Conservation (phyloP, 768 basidiomycete species). For the Hortiboletus campestris region DNA sequence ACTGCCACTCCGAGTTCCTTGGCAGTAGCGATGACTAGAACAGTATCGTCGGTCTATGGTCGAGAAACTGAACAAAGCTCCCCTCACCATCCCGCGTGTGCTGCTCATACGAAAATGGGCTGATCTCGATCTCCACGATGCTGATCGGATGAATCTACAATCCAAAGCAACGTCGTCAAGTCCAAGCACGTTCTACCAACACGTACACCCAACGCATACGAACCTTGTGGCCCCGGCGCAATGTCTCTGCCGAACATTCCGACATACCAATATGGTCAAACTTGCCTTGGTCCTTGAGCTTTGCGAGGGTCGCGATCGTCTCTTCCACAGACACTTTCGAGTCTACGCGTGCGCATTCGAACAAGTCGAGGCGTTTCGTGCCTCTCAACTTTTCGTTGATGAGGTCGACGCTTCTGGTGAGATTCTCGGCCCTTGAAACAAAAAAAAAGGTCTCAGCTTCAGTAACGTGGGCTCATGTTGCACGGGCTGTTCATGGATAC, state of each 20-base stretch:
- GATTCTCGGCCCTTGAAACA: conserved; percentile 35
- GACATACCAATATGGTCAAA: conserved; percentile 59
- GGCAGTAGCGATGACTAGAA: conserved; percentile 48
- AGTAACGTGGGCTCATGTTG: too few species aligned
- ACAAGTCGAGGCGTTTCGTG: conserved; percentile 59
- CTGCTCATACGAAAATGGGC: conserved; percentile 56
- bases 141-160: conserved; percentile 52
- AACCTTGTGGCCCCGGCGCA: conserved; percentile 38
- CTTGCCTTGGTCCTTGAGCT: conserved; percentile 30
- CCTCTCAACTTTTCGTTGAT: conserved; percentile 47
- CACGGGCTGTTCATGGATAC: too few species aligned
- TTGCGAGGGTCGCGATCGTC: conserved; percentile 40
- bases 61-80: too few species aligned
- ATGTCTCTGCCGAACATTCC: conserved; percentile 49
- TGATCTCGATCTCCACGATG: conserved; percentile 66
- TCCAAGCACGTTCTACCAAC: too few species aligned
- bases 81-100: conserved; percentile 44
- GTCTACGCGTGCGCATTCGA: conserved; percentile 53
- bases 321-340: conserved; percentile 45
- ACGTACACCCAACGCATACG: background rate
- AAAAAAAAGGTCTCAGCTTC: too few species aligned
- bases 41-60: too few species aligned
- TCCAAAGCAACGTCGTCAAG: too few species aligned
- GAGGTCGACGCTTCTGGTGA: conserved; percentile 45
- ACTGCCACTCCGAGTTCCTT: conserved; percentile 56